phyloP scores from a whole-genome alignment of 1,284 basidiomycete genomes.

The Cryptococcus jaspeensis region DNA sequence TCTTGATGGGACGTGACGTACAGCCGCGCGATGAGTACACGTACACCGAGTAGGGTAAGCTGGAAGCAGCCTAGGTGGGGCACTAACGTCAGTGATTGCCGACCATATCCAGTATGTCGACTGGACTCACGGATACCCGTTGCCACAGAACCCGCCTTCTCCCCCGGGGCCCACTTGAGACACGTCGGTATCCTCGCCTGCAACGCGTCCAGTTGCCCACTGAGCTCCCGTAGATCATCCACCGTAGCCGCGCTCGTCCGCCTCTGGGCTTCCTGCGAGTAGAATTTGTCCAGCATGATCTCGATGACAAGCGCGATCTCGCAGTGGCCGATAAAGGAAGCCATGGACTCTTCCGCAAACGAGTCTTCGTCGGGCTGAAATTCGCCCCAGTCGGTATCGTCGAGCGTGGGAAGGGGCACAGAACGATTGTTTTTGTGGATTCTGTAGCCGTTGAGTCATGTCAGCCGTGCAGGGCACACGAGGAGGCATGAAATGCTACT shows the following conservation, averaged over 20 bases:
- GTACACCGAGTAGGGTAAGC: conserved; percentile 5
- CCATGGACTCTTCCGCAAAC: conserved; percentile 6
- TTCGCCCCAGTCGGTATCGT: conserved; percentile 12
- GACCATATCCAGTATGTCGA: no score
- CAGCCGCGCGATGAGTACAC: conserved; percentile 4
- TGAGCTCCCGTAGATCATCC: conserved; percentile 3
- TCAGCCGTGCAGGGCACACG: not conserved
- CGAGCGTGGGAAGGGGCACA: conserved; percentile 6
- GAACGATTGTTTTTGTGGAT: conserved; percentile 4
- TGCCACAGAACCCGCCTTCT: not conserved
- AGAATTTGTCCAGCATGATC: conserved; percentile 7
- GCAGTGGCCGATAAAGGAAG: conserved; percentile 9
- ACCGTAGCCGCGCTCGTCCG: not conserved
- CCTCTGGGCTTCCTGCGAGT: conserved; percentile 6
- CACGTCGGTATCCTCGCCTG: conserved; percentile 1
- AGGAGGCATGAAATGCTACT: not conserved
- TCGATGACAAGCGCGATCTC: conserved; percentile 4
- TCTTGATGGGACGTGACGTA: conserved; percentile 5
- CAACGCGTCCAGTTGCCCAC: conserved; percentile 5
- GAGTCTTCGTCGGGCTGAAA: conserved; percentile 3
- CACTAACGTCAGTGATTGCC: not conserved
- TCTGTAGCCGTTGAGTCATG: not conserved
- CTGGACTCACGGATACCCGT: conserved; percentile 8
- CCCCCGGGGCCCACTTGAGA: not conserved
- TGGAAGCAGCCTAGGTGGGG: conserved; percentile 5